Conservation (phyloP, 2,329 filamentous ascomycete species). For the Diaporthe citriasiana region DNA sequence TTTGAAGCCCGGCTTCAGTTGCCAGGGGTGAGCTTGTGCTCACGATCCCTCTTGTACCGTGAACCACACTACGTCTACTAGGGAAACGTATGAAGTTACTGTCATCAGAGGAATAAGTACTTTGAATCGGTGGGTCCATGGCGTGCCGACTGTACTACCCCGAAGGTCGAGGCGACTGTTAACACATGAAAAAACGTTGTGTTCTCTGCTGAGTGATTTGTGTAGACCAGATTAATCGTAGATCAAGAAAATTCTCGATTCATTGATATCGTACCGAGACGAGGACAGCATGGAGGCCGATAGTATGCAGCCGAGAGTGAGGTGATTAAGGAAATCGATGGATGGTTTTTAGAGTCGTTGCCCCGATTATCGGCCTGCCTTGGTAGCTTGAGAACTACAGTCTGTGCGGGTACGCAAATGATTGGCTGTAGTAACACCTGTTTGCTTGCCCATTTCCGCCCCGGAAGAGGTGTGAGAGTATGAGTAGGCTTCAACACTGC, state of each 20-base stretch:
- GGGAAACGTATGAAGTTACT: constrained; percentile 54
- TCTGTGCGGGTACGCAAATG: neutral
- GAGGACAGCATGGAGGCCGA: too few relatives aligned
- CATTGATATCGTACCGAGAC: neutral
- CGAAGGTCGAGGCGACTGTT: neutral
- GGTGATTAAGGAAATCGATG: neutral
- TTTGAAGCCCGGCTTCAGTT: constrained; percentile 83
- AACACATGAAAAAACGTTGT: neutral
- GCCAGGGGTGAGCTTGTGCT: constrained; percentile 90
- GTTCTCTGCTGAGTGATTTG: too few relatives aligned
- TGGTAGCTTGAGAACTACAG: neutral
- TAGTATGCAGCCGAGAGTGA: neutral
- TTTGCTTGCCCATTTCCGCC: neutral
- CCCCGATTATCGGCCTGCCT: constrained; percentile 13
- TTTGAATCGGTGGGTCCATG: neutral
- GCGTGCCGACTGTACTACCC: neutral
- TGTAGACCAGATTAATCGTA: too few relatives aligned
- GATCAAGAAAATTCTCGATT: too few relatives aligned
- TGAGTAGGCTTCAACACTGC: too few relatives aligned
- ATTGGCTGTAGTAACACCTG: neutral
- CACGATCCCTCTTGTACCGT: constrained; percentile 91
- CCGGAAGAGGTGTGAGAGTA: too few relatives aligned
- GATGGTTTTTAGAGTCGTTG: neutral
- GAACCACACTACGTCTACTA: constrained; percentile 88
- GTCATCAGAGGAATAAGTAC: constrained; percentile 40